phyloP scores from a whole-genome alignment of 2,329 filamentous ascomycete species.

The Neonectria sp. region DNA sequence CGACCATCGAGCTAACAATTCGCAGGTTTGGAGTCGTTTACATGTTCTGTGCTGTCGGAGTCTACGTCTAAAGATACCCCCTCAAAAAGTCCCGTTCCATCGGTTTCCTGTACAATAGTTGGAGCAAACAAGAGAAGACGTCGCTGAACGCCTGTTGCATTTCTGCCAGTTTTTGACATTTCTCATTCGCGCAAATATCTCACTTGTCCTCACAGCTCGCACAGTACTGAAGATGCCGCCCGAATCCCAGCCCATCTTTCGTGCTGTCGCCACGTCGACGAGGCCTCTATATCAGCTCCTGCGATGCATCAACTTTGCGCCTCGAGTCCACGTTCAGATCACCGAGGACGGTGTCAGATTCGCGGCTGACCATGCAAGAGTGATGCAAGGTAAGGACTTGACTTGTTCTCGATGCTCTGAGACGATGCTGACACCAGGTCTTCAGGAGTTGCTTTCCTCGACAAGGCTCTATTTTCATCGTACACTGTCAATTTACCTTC shows the following conservation, averaged over 20 bases:
- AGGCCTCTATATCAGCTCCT: slow-evolving; percentile 78
- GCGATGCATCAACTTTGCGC: slow-evolving; percentile 72
- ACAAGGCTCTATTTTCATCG: slow-evolving; percentile 89
- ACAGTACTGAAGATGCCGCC: slow-evolving; percentile 46
- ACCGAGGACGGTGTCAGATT: slow-evolving; percentile 89
- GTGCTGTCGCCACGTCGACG: slow-evolving; percentile 83
- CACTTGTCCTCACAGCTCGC: slow-evolving; percentile 18
- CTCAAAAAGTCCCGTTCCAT: slow-evolving; percentile 49
- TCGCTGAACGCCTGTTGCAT: slow-evolving; percentile 47
- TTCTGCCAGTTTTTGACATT: slow-evolving; percentile 43
- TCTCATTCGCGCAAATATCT: slow-evolving; percentile 28
- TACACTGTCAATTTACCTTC: slow-evolving; percentile 76
- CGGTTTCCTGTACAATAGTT: slow-evolving; percentile 56
- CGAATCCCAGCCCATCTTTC: slow-evolving; percentile 71
- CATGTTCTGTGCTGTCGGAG: slow-evolving; percentile 98
- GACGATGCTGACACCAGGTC: slow-evolving; percentile 27
- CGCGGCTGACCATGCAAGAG: slow-evolving; percentile 87
- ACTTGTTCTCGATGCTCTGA: neutral
- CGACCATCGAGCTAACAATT: slow-evolving; percentile 36
- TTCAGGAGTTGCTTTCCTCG: slow-evolving; percentile 78
- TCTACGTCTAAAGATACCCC: slow-evolving; percentile 88
- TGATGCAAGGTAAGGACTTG: slow-evolving; percentile 83
- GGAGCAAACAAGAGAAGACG: slow-evolving; percentile 52
- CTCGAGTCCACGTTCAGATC: slow-evolving; percentile 78
- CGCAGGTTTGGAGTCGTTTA: slow-evolving; percentile 92